A percentile compares a stretch with the other conserved stretches of the same genome.
Conservation (phyloP, 129 eudicot species). For the Flaveria trinervia region DNA sequence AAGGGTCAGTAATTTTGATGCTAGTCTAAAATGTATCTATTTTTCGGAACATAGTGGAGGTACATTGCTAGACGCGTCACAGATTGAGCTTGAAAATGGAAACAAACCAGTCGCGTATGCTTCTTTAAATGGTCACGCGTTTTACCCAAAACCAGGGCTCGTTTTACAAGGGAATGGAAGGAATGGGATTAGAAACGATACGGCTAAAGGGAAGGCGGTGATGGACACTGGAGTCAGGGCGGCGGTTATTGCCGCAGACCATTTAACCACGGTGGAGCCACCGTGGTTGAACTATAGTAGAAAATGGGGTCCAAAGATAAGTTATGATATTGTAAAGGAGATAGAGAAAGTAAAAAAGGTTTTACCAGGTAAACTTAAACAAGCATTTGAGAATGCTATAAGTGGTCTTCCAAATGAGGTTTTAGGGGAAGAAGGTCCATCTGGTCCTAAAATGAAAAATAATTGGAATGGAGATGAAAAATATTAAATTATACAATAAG, state of each 20-base stretch:
- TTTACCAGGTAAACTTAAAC: slow-evolving; percentile 53
- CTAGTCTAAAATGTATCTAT: slow-evolving; percentile 37
- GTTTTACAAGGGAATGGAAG: slow-evolving; percentile 56
- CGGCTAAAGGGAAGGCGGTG: slow-evolving; percentile 46
- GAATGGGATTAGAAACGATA: slow-evolving; percentile 68
- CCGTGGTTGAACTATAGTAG: slow-evolving; percentile 64
- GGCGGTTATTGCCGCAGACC: slow-evolving; percentile 43
- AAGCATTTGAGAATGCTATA: slow-evolving; percentile 30
- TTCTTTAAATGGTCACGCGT: slow-evolving; percentile 53
- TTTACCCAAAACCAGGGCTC: slow-evolving; percentile 41
- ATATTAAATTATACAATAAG: slow-evolving; percentile 24
- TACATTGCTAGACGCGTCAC: slow-evolving; percentile 41
- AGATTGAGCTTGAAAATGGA: slow-evolving; percentile 37
- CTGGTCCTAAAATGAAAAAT: slow-evolving; percentile 42
- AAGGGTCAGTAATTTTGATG: slow-evolving; percentile 51
- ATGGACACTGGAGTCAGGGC: slow-evolving; percentile 55
- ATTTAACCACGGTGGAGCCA: slow-evolving; percentile 48
- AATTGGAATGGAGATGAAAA: slow-evolving; percentile 62
- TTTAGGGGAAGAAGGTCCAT: slow-evolving; percentile 43
- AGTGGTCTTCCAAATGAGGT: slow-evolving; percentile 38
- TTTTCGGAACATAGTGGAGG: slow-evolving; percentile 57
- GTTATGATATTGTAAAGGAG: slow-evolving; percentile 54
- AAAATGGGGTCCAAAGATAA: slow-evolving; percentile 81
- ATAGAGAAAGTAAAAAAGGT: slow-evolving; percentile 49
- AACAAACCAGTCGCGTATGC: slow-evolving; percentile 49